phyloP scores from a whole-genome alignment of 2,329 filamentous ascomycete species.

The Cladosporium sp. region DNA sequence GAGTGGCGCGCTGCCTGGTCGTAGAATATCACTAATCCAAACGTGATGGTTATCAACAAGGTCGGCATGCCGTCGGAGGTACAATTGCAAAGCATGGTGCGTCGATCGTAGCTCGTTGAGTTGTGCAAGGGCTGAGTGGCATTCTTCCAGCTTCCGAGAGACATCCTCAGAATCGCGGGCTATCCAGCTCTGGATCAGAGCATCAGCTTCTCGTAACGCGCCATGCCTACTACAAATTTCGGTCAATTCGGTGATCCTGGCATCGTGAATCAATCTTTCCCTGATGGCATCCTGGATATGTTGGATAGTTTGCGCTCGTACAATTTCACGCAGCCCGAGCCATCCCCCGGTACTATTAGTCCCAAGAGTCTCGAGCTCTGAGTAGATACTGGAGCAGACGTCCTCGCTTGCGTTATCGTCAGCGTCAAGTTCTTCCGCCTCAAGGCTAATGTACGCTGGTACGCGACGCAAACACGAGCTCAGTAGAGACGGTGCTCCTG shows the following conservation, averaged over 20 bases:
- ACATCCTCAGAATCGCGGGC: neutral
- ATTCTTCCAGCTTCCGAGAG: neutral
- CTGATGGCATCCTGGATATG: slow-evolving; percentile 35
- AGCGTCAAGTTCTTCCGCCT: slow-evolving; percentile 32
- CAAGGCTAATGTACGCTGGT: slow-evolving; percentile 34
- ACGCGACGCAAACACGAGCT: slow-evolving; percentile 37
- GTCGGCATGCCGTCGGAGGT: neutral
- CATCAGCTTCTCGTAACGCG: slow-evolving; percentile 10
- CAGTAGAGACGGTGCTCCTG: slow-evolving; percentile 36
- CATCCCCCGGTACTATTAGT: slow-evolving; percentile 33
- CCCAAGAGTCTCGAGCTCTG: slow-evolving; percentile 37
- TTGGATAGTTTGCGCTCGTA: slow-evolving; percentile 38
- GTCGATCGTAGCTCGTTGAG: slow-evolving; percentile 5
- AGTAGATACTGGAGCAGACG: slow-evolving; percentile 35
- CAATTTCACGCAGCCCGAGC: slow-evolving; percentile 37
- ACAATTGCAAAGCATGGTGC: neutral
- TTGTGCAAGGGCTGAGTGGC: neutral
- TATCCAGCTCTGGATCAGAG: neutral
- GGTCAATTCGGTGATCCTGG: slow-evolving; percentile 12
- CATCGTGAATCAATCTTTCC: slow-evolving; percentile 27
- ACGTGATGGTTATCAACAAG: neutral
- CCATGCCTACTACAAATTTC: slow-evolving; percentile 4
- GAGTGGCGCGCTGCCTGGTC: neutral
- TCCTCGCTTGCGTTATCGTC: slow-evolving; percentile 32
- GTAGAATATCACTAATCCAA: neutral